Evolutionary conservation across 2,329 filamentous ascomycete genomes (phyloP), one percentile per base, ranked within the genome.

Genomic region (Fusarium sp.): DNA sequence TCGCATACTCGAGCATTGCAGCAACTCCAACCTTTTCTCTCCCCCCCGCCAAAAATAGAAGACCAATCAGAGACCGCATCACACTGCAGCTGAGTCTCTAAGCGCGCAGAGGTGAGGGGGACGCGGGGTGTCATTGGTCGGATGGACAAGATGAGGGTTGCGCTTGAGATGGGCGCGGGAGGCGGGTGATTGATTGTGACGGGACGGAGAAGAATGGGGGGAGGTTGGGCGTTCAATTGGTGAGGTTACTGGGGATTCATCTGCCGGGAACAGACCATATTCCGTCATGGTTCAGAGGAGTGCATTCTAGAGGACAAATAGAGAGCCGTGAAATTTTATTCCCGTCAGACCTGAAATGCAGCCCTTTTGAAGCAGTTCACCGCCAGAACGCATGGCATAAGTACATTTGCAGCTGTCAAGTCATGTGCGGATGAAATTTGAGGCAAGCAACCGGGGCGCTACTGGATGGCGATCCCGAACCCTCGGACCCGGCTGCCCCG

Each of bases 41-140:
- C 4, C 4, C 8, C 31, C 36, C 38, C 38, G 51, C 55, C 65
- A 61, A 70, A 73, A 73, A 73, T 73, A 73, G 70, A 50, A 62
- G 68, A 33, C 77, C 77, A 78, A 78, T 78, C 61, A 73, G 53
- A 29, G 62, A 38, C 31, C 55, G 60, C 63, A 76, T 78, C 77
- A 78, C 77, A 73, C 73, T 78, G 76, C 77, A 77, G 63, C 50
- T 31, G 64, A 31, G 27, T 23, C 50, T 27, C 25, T 16, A 70
- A 56, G 61, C 71, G 71, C 71, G 71, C 63, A 64, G 33, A 33
- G 61, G 38, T 64, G 70, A 62, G 62, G 67, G 69, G 67, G 58
- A 46, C 23, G n/a, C 8, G 29, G 4, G 10, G 25, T 18, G 18
- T 5, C 6, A 72, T 73, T 73, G 68, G 65, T 4, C 8, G 1